Evolutionary conservation across 768 basidiomycete genomes (phyloP), one percentile per base, ranked within the genome.

Genomic region (Psilocybe sp.): DNA sequence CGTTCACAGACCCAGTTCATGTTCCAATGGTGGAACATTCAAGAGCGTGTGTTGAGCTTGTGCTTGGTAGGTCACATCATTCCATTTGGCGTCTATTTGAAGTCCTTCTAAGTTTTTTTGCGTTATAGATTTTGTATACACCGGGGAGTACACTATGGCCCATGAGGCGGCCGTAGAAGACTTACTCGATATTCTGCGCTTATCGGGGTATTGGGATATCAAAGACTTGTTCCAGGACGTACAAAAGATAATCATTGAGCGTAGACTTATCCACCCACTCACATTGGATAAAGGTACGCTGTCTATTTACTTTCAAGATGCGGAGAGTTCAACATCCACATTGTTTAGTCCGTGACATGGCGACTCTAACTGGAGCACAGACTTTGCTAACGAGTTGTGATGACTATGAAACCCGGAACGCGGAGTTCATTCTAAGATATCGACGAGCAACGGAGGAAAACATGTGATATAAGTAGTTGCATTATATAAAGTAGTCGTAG

Each of bases 41-140:
- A 19, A 53, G 43, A 12, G 35, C 36, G n/a, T 65, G 63, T 52
- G 55, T 69, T 20, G 49, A 53, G 12, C 44, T 46, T 4, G 58
- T 68, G 4, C 54, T 73, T 12, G 66, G 72, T 71, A 48, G 46
- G 64, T 50, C 23, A 8, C 16, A 31, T 13, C n/a, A n/a, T n/a
- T n/a, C n/a, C n/a, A 3, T 16, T 28, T 34, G 19, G n/a, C 15
- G 2, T 40, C 9, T 10, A 5, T 2, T 13, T 51, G 9, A 19
- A 2, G 28, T n/a, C 1, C 13, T 28, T 14, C n/a, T 42, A 16
- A 33, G 31, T 23, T 3, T 9, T 43, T 28, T 47, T 32, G 16
- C 11, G 39, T 28, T 32, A 44, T 40, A 73, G 71, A 73, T 49
- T 62, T 61, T 32, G 59, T 66, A 1, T 72, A 74, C 47, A 68